phyloP scores from a whole-genome alignment of 2,329 filamentous ascomycete species.

The Diplodia seriata region DNA sequence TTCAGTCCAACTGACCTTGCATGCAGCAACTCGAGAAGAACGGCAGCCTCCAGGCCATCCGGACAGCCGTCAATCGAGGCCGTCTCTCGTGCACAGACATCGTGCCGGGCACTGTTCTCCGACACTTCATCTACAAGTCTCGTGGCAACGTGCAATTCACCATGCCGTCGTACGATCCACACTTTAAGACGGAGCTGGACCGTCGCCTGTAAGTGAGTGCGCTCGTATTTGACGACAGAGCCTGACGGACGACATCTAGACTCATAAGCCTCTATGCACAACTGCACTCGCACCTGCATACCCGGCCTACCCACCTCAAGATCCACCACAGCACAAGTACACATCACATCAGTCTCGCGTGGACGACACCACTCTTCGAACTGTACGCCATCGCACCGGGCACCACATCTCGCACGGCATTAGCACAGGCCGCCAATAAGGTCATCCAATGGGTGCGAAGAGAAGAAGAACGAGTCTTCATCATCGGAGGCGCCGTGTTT shows the following conservation, averaged over 20 bases:
- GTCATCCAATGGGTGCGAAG: constrained; percentile 89
- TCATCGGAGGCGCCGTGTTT: constrained; percentile 92
- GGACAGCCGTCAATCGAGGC: constrained; percentile 71
- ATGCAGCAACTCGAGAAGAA: constrained; percentile 72
- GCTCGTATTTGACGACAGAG: neutral
- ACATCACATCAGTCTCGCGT: constrained; percentile 76
- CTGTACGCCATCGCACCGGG: constrained; percentile 93
- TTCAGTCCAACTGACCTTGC: constrained; percentile 45
- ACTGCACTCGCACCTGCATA: constrained; percentile 84
- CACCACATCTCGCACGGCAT: constrained; percentile 64
- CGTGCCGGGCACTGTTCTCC: constrained; percentile 77
- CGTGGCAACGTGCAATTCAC: constrained; percentile 93
- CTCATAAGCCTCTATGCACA: constrained; percentile 85
- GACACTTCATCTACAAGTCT: constrained; percentile 96
- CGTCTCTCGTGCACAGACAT: constrained; percentile 77
- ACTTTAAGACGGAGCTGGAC: constrained; percentile 67
- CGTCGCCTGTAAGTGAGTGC: constrained; percentile 62
- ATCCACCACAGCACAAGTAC: constrained; percentile 82
- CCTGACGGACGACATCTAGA: constrained; percentile 43
- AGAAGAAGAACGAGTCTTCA: constrained; percentile 94
- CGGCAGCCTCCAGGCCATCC: constrained; percentile 76
- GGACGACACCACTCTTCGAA: constrained; percentile 90
- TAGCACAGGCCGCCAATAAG: constrained; percentile 86
- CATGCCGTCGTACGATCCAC: constrained; percentile 80
- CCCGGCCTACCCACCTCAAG: constrained; percentile 82